Conservation (phyloP, 2,329 filamentous ascomycete species). For the Cadophora malorum region DNA sequence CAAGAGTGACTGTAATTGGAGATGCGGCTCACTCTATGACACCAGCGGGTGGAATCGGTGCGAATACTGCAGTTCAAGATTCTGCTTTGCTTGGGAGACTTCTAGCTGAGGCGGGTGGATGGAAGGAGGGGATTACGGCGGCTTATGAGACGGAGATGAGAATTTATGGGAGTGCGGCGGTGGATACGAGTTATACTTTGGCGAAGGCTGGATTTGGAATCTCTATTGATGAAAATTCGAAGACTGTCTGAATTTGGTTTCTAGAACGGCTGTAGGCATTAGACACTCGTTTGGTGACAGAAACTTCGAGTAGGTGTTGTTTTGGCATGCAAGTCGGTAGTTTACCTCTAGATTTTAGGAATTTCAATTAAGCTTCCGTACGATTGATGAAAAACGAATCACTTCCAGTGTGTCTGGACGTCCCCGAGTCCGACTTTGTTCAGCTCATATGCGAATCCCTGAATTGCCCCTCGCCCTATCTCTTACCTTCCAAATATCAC, state of each 20-base stretch:
- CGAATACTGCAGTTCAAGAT: conserved; percentile 63
- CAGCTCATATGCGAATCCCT: background rate
- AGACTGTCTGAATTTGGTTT: conserved; percentile 30
- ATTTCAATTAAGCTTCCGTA: too few species aligned
- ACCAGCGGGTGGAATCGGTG: conserved; percentile 61
- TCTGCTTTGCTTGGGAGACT: conserved; percentile 60
- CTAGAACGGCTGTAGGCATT: background rate
- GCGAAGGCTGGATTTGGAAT: conserved; percentile 54
- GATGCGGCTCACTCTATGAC: conserved; percentile 66
- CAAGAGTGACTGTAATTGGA: conserved; percentile 63
- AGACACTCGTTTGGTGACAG: too few species aligned
- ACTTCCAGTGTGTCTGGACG: background rate
- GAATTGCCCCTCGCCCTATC: background rate
- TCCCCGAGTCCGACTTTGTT: background rate
- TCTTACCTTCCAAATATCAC: background rate
- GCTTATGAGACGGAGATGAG: conserved; percentile 69
- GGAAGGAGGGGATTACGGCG: conserved; percentile 58
- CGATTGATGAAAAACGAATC: background rate
- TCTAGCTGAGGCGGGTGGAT: conserved; percentile 59
- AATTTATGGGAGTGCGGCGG: conserved; percentile 62
- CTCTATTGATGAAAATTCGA: conserved; percentile 52
- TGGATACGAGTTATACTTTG: conserved; percentile 58
- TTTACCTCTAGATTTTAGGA: too few species aligned
- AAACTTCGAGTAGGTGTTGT: too few species aligned
- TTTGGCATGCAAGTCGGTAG: too few species aligned